A percentile compares a stretch with the other conserved stretches of the same genome.
Conservation (phyloP, 768 basidiomycete species). For the Tephrocybe sp. region DNA sequence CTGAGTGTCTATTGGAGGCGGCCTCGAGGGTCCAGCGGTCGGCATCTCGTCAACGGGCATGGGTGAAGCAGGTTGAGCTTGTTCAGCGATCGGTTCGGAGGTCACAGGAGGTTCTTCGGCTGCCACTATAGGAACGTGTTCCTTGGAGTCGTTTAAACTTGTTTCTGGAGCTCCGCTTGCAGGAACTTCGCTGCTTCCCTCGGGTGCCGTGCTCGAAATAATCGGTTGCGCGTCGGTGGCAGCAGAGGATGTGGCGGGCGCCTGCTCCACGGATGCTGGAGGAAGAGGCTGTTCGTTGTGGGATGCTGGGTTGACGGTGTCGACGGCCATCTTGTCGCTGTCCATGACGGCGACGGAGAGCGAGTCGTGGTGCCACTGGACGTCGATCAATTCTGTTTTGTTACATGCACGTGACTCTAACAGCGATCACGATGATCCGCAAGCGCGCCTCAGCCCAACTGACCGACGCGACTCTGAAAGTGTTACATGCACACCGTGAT, state of each 20-base stretch:
- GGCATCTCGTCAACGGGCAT: constrained; percentile 17
- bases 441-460: too few species aligned
- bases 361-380: not conserved
- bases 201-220: constrained; percentile 1
- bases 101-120: constrained; percentile 13
- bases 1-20: constrained; percentile 29
- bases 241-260: not conserved
- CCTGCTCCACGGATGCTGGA: not conserved
- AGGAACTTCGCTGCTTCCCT: constrained; percentile 13
- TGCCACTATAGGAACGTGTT: constrained; percentile 3
- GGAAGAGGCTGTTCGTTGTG: not conserved
- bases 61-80: constrained; percentile 8
- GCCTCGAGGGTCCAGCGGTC: constrained; percentile 11
- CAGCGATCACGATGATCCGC: too few species aligned
- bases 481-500: too few species aligned
- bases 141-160: constrained; percentile 11
- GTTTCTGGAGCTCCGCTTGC: constrained; percentile 4
- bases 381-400: constrained; percentile 14
- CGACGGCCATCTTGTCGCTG: constrained; percentile 18
- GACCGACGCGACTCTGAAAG: too few species aligned
- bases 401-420: constrained; percentile 17
- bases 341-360: constrained; percentile 19
- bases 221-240: not conserved
- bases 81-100: constrained; percentile 11
- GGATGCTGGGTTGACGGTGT: constrained; percentile 6